phyloP scores from a whole-genome alignment of 2,329 filamentous ascomycete genomes.

The Aspergillus uvarum region DNA sequence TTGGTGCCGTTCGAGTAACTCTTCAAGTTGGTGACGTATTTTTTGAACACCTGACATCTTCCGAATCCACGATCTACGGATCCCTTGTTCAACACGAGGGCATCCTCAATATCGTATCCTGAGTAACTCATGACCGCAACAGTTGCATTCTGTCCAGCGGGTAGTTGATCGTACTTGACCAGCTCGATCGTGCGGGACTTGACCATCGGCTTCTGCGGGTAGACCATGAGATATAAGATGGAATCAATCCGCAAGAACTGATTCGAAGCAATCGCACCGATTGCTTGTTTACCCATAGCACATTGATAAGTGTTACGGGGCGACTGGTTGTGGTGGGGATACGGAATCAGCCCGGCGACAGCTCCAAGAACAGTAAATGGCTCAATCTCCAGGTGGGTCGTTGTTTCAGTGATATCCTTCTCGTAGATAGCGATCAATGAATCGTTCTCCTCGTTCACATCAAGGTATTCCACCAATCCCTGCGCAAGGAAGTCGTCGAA shows the following conservation, averaged over 20 bases:
- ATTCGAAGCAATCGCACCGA: conserved; percentile 96
- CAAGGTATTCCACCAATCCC: conserved; percentile 92
- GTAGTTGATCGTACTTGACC: conserved; percentile 94
- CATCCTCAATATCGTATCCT: conserved; percentile 99
- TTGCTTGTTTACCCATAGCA: conserved; percentile 99
- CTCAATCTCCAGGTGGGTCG: conserved; percentile 95
- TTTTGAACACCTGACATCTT: conserved; percentile 96
- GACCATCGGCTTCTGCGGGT: conserved; percentile 96
- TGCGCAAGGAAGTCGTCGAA: conserved; percentile 93
- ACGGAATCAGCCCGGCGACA: conserved; percentile 93
- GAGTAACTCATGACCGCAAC: conserved; percentile 99
- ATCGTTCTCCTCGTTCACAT: conserved; percentile 98
- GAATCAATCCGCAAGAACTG: conserved; percentile 97
- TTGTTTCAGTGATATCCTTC: conserved; percentile 74
- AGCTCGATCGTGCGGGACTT: conserved; percentile 96
- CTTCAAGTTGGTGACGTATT: conserved; percentile 82
- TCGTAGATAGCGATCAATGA: conserved; percentile 90
- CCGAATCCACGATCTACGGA: conserved; percentile 94
- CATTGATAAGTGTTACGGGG: conserved; percentile 98
- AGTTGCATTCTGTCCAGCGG: conserved; percentile 93
- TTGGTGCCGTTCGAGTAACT: conserved; percentile 79
- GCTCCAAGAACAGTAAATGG: conserved; percentile 95
- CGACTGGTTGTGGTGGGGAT: conserved; percentile 98
- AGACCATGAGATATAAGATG: conserved; percentile 92
- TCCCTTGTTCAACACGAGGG: conserved; percentile 92